Conservation (phyloP, 2,329 filamentous ascomycete species). For the Trichoderma breve region DNA sequence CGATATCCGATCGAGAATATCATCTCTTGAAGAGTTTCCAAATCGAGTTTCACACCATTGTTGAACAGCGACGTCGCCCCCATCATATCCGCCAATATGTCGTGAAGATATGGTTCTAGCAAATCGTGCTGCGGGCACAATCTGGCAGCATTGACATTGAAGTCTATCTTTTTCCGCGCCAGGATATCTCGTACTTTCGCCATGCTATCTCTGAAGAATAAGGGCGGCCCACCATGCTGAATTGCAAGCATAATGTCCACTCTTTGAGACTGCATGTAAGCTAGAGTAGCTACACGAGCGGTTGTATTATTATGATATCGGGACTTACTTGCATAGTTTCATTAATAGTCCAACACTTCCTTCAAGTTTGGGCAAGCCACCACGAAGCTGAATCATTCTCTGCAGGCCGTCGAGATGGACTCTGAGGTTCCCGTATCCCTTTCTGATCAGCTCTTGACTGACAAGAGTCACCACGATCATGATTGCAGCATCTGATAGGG, state of each 20-base stretch:
- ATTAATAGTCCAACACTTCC: background rate
- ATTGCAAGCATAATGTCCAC: background rate
- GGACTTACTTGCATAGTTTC: background rate
- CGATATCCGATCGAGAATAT: background rate
- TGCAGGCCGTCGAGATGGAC: background rate
- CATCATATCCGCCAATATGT: background rate
- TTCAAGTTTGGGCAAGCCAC: background rate
- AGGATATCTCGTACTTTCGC: background rate
- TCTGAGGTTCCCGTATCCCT: background rate
- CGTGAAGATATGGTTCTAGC: background rate
- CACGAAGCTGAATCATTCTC: background rate
- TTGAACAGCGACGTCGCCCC: background rate
- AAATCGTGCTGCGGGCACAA: background rate
- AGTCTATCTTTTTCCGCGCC: background rate
- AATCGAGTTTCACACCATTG: background rate
- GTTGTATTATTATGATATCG: background rate
- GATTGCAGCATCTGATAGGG: background rate
- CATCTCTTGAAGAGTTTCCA: background rate
- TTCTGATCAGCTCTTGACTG: background rate
- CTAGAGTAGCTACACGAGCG: background rate
- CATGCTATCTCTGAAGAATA: background rate
- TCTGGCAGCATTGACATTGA: background rate
- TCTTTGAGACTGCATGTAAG: background rate
- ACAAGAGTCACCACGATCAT: background rate
- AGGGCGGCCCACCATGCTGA: background rate